Conservation (phyloP, 805 yeast genomes). For the Candida ovalis region DNA sequence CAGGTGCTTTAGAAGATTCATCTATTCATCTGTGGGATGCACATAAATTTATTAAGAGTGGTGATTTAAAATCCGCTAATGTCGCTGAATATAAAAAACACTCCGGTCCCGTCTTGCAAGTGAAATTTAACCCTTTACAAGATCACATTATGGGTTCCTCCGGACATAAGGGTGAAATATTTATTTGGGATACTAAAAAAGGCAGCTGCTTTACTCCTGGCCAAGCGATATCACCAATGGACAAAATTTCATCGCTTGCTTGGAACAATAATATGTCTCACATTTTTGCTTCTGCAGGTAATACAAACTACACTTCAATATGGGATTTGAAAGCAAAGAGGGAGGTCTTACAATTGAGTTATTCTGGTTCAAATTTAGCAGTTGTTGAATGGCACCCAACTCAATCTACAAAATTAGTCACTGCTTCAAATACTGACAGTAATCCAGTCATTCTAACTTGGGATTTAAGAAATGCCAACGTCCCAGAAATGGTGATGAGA, state of each 20-base stretch:
- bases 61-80: slow-evolving; percentile 41
- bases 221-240: slow-evolving; percentile 71
- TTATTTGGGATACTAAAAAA: slow-evolving; percentile 81
- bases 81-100: slow-evolving; percentile 57
- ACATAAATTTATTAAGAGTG: slow-evolving; percentile 38
- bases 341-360: slow-evolving; percentile 83
- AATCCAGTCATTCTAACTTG: slow-evolving; percentile 81
- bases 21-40: slow-evolving; percentile 75
- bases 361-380: slow-evolving; percentile 69
- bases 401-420: slow-evolving; percentile 78
- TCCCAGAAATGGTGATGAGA: slow-evolving; percentile 70
- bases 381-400: slow-evolving; percentile 94
- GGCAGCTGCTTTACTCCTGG: slow-evolving; percentile 64
- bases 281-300: slow-evolving; percentile 87
- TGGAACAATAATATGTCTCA: slow-evolving; percentile 87
- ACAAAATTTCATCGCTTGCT: slow-evolving; percentile 73
- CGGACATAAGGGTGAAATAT: slow-evolving; percentile 84
- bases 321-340: slow-evolving; percentile 90
- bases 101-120: slow-evolving; percentile 63
- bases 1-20: slow-evolving; percentile 89
- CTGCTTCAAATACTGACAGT: slow-evolving; percentile 80
- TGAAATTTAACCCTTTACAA: slow-evolving; percentile 76
- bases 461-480: slow-evolving; percentile 92
- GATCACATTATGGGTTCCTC: slow-evolving; percentile 76
- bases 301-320: slow-evolving; percentile 80